A percentile compares a stretch with the other conserved stretches of the same genome.
Conservation (phyloP, 768 basidiomycete genomes). For the Leucosporidium yakuticum region DNA sequence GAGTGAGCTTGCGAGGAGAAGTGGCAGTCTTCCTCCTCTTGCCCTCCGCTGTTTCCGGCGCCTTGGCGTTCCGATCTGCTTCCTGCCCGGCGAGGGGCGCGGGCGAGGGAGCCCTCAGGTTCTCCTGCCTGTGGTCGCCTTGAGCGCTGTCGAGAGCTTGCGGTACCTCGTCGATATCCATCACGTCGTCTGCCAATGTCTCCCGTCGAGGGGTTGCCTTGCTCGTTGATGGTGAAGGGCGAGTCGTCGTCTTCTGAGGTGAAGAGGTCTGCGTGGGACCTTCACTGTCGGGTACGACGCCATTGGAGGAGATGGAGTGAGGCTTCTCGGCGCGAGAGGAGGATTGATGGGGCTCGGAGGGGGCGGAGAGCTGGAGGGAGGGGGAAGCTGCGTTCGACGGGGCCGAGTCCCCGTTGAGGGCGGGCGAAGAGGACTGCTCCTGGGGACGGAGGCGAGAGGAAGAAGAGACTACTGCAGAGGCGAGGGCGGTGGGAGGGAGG, state of each 20-base stretch:
- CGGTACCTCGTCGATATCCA: neutral
- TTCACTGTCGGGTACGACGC: slow-evolving; percentile 46
- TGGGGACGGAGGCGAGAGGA: neutral
- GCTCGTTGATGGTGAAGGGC: too few relatives aligned
- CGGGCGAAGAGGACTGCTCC: neutral
- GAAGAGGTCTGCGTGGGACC: slow-evolving; percentile 43
- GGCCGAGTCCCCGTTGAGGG: neutral
- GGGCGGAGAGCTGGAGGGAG: neutral
- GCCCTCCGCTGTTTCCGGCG: neutral
- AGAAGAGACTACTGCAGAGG: neutral
- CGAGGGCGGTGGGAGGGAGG: neutral
- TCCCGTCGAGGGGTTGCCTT: slow-evolving; percentile 12
- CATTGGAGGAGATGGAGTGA: neutral
- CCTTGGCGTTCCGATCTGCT: neutral
- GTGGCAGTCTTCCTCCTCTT: neutral
- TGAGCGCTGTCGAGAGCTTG: neutral
- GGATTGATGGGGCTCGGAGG: neutral
- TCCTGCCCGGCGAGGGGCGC: neutral
- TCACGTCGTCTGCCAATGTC: neutral
- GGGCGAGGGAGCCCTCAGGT: neutral
- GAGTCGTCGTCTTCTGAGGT: slow-evolving; percentile 12
- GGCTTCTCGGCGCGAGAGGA: neutral
- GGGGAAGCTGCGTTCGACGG: neutral
- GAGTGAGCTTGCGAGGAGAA: neutral
- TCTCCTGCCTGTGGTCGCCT: neutral